phyloP scores from a whole-genome alignment of 805 yeast species.

The Starmerella floris region DNA sequence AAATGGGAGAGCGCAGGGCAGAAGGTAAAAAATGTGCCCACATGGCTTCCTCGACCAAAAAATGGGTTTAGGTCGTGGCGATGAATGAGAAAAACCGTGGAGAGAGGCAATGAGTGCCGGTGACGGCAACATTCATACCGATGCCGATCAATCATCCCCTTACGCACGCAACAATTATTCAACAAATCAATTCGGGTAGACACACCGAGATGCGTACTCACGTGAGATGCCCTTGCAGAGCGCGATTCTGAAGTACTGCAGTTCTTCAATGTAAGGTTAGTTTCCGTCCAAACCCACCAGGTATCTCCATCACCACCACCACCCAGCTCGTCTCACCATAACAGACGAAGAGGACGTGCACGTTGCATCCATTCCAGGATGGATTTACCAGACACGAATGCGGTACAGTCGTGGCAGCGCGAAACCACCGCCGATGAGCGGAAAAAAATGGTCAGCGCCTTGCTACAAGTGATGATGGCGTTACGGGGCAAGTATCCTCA shows the following conservation, averaged over 20 bases:
- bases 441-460: conserved; percentile 12
- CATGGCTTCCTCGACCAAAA: no score
- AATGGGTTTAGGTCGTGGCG: no score
- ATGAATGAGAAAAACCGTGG: no score
- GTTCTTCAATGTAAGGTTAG: no score
- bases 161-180: no score
- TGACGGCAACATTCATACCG: no score
- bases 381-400: background rate
- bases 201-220: background rate
- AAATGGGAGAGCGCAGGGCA: no score
- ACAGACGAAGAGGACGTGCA: background rate
- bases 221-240: background rate
- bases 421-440: conserved; percentile 18
- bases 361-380: background rate
- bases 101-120: no score
- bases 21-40: no score
- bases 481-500: conserved; percentile 23
- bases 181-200: no score
- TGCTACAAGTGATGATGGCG: conserved; percentile 17
- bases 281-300: background rate
- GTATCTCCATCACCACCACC: background rate
- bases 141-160: no score
- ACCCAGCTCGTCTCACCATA: background rate
- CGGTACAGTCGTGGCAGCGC: conserved; percentile 17
- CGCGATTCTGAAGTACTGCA: background rate